Conservation (phyloP, 768 basidiomycete species). For the Suillus decipiens region DNA sequence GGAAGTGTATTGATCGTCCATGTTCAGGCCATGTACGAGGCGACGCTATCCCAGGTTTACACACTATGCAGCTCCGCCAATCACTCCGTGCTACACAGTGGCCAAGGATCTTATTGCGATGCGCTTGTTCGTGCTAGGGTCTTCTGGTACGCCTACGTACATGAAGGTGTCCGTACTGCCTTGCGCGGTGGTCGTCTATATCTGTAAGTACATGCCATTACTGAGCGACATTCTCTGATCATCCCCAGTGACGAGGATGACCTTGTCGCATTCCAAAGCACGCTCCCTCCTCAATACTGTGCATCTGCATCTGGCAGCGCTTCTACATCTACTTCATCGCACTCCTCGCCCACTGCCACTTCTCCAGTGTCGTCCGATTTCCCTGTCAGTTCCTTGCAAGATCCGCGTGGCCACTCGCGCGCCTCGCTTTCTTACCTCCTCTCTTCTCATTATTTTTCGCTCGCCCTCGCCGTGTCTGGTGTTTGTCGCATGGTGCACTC, state of each 20-base stretch:
- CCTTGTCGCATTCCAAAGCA: conserved; percentile 67
- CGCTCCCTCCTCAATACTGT: conserved; percentile 47
- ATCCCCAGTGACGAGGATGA: conserved; percentile 69
- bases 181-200: conserved; percentile 83
- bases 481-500: conserved; percentile 79
- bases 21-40: conserved; percentile 69
- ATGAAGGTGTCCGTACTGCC: conserved; percentile 82
- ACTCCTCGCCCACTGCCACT: conserved; percentile 33
- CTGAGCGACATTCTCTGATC: background rate
- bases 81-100: conserved; percentile 47
- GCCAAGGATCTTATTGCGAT: conserved; percentile 57
- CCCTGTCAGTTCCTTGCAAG: conserved; percentile 25
- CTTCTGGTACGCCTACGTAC: conserved; percentile 88
- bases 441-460: conserved; percentile 60
- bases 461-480: conserved; percentile 73
- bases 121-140: conserved; percentile 69
- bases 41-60: conserved; percentile 80
- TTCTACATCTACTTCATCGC: conserved; percentile 31
- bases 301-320: conserved; percentile 28
- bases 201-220: conserved; percentile 51
- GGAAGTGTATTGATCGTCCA: conserved; percentile 10
- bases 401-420: conserved; percentile 28
- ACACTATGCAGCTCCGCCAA: conserved; percentile 63
- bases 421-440: conserved; percentile 50
- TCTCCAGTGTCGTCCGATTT: conserved; percentile 25